phyloP scores from a whole-genome alignment of 169 alveolate species.

The Plasmodium vinckei region DNA sequence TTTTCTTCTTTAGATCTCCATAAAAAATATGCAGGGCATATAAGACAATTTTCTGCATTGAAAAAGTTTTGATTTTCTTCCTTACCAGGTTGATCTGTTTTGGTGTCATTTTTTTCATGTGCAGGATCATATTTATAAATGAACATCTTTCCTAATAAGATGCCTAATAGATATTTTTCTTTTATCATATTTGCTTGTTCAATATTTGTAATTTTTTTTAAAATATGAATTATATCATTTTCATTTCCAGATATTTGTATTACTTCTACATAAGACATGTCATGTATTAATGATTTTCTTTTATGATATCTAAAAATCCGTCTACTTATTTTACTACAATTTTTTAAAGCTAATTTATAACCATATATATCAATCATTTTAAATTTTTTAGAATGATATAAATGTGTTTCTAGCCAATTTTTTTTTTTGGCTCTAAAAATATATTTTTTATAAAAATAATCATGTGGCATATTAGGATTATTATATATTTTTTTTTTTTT shows the following conservation, averaged over 20 bases:
- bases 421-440: constrained; percentile 81
- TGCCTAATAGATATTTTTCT: constrained; percentile 24
- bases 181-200: constrained; percentile 48
- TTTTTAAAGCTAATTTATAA: constrained; percentile 88
- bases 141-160: constrained; percentile 45
- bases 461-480: constrained; percentile 57
- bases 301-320: constrained; percentile 86
- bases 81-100: not conserved
- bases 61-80: constrained; percentile 19
- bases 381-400: constrained; percentile 95
- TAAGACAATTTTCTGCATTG: constrained; percentile 21
- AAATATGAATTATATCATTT: constrained; percentile 6
- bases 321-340: constrained; percentile 87
- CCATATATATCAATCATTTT: constrained; percentile 92
- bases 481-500: constrained; percentile 78
- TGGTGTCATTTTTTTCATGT: not conserved
- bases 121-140: constrained; percentile 10
- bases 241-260: constrained; percentile 37
- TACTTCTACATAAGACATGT: constrained; percentile 78
- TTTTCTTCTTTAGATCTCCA: constrained; percentile 45
- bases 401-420: constrained; percentile 94
- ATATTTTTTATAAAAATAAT: constrained; percentile 80
- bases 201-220: constrained; percentile 41
- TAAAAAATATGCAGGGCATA: constrained; percentile 63
- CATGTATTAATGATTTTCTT: constrained; percentile 84